A percentile compares a stretch with the other conserved stretches of the same genome.
Conservation (phyloP, 2,329 filamentous ascomycete genomes). For the Ophiosphaerella herpotricha region DNA sequence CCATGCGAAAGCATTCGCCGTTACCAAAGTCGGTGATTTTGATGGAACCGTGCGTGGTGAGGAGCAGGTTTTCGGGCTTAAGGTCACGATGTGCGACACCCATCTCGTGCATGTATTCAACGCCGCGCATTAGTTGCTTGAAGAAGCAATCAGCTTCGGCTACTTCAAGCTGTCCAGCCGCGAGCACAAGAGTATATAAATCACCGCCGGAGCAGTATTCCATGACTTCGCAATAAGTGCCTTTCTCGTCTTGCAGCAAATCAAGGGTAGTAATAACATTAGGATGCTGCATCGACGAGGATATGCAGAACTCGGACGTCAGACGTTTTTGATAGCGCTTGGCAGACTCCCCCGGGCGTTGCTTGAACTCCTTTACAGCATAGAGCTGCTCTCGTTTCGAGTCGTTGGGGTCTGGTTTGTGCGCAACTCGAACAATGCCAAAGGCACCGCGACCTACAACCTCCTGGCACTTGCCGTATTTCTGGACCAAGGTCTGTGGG, state of each 20-base stretch:
- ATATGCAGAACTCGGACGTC: slow-evolving; percentile 98
- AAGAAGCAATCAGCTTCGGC: slow-evolving; percentile 97
- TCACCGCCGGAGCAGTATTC: slow-evolving; percentile 98
- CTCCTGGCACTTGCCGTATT: slow-evolving; percentile 98
- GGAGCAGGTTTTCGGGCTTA: slow-evolving; percentile 93
- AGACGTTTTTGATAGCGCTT: slow-evolving; percentile 98
- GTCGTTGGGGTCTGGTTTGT: slow-evolving; percentile 87
- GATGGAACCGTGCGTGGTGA: slow-evolving; percentile 88
- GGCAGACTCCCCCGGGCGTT: slow-evolving; percentile 88
- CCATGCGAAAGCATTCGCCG: slow-evolving; percentile 98
- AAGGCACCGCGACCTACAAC: slow-evolving; percentile 95
- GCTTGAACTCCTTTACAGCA: slow-evolving; percentile 97
- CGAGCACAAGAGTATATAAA: slow-evolving; percentile 88
- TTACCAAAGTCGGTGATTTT: slow-evolving; percentile 99
- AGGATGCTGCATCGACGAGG: slow-evolving; percentile 91
- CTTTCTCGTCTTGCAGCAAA: slow-evolving; percentile 91
- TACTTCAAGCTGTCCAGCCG: slow-evolving; percentile 89
- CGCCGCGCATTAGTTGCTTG: slow-evolving; percentile 98
- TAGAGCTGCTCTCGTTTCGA: slow-evolving; percentile 83
- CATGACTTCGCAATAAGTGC: slow-evolving; percentile 99
- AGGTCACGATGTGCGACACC: slow-evolving; percentile 95
- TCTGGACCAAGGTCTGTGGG: slow-evolving; percentile 83
- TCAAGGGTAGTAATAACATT: slow-evolving; percentile 99
- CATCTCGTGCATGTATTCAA: slow-evolving; percentile 99
- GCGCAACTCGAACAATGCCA: slow-evolving; percentile 94